A percentile compares a stretch with the other conserved stretches of the same genome.
phyloP scores from a whole-genome alignment of 2,329 filamentous ascomycete species.

The Fusarium brachygibbosum region DNA sequence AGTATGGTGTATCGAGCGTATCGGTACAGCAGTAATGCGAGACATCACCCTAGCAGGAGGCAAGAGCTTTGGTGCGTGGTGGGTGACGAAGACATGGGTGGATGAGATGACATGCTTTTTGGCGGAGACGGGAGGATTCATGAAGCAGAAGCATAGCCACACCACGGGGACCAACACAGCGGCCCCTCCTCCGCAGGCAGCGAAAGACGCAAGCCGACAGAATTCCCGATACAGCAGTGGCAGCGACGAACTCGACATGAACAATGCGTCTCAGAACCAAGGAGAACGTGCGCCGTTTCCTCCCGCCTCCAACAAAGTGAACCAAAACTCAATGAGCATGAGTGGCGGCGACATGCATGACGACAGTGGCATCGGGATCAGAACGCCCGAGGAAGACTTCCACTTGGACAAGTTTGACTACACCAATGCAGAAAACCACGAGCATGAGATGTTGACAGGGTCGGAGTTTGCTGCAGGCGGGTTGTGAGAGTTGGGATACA shows the following conservation, averaged over 20 bases:
- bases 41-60: slow-evolving; percentile 85
- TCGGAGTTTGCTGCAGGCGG: slow-evolving; percentile 48
- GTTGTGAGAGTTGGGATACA: slow-evolving; percentile 31
- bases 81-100: slow-evolving; percentile 95
- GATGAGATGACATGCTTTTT: slow-evolving; percentile 95
- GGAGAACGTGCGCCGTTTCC: slow-evolving; percentile 65
- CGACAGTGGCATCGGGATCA: slow-evolving; percentile 81
- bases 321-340: slow-evolving; percentile 55
- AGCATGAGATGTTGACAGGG: slow-evolving; percentile 52
- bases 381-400: slow-evolving; percentile 75
- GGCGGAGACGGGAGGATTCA: slow-evolving; percentile 90
- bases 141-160: slow-evolving; percentile 68
- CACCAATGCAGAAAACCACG: slow-evolving; percentile 54
- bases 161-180: slow-evolving; percentile 44
- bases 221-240: slow-evolving; percentile 59
- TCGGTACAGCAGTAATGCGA: slow-evolving; percentile 82
- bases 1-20: slow-evolving; percentile 80
- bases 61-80: slow-evolving; percentile 90
- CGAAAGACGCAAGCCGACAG: slow-evolving; percentile 55
- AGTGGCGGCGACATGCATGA: slow-evolving; percentile 68
- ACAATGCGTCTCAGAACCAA: slow-evolving; percentile 63
- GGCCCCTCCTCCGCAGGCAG: slow-evolving; percentile 54
- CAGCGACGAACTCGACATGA: slow-evolving; percentile 62
- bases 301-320: slow-evolving; percentile 56
- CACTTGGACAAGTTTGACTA: slow-evolving; percentile 71